Evolutionary conservation across 1,284 basidiomycete genomes (phyloP).

Genomic region (Tranzscheliella williamsii): DNA sequence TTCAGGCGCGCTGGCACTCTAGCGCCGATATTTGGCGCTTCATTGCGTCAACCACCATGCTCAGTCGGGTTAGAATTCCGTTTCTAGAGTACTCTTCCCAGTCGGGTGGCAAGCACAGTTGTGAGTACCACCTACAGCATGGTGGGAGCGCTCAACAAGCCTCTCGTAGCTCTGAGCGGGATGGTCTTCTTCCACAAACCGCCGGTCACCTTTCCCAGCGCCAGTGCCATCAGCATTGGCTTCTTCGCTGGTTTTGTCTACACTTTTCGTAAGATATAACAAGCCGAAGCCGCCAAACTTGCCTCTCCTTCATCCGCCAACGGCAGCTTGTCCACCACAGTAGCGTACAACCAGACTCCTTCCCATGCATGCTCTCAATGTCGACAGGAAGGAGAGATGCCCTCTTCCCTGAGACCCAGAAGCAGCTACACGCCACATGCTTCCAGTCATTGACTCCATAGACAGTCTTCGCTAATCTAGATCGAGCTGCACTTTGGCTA

Average conservation of each 20-base stretch:
- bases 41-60: too few relatives aligned
- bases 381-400: conserved; percentile 20
- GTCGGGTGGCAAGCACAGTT: too few relatives aligned
- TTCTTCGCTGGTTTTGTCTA: conserved; percentile 74
- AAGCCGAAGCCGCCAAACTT: conserved; percentile 48
- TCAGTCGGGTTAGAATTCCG: too few relatives aligned
- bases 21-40: too few relatives aligned
- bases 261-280: conserved; percentile 58
- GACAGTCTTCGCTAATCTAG: too few relatives aligned
- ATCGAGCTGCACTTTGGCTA: too few relatives aligned
- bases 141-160: conserved; percentile 98
- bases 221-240: conserved; percentile 82
- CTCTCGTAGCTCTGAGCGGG: conserved; percentile 76
- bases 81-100: too few relatives aligned
- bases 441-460: too few relatives aligned
- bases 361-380: conserved; percentile 32
- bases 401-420: too few relatives aligned
- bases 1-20: too few relatives aligned
- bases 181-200: conserved; percentile 70
- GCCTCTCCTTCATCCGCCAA: conserved; percentile 36
- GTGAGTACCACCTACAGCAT: conserved; percentile 99
- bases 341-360: conserved; percentile 18
- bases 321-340: conserved; percentile 11
- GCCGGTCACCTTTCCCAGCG: conserved; percentile 77
- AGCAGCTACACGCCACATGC: too few relatives aligned